Evolutionary conservation across 169 alveolate species (phyloP).

Genomic region (Condylostoma magnum): DNA sequence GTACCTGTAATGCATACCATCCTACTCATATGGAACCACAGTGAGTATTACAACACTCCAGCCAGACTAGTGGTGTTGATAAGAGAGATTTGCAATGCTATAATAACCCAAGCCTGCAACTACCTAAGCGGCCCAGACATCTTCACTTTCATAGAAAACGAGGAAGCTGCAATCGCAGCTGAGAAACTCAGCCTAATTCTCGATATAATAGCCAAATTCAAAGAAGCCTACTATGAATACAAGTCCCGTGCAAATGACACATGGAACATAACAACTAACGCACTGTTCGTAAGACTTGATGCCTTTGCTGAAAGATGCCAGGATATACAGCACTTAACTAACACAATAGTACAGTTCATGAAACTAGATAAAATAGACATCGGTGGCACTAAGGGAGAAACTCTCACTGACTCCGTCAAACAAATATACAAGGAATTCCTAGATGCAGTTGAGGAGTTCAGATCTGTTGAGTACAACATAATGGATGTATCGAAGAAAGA

Average conservation of each 20-base stretch:
- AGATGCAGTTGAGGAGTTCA: conserved; percentile 84
- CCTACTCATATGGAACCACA: conserved; percentile 87
- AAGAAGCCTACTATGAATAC: conserved; percentile 87
- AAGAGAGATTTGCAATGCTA: conserved; percentile 91
- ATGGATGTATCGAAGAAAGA: conserved; percentile 87
- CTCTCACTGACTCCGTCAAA: conserved; percentile 81
- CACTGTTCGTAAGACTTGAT: conserved; percentile 89
- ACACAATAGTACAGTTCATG: conserved; percentile 86
- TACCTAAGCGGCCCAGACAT: conserved; percentile 86
- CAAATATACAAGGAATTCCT: conserved; percentile 84
- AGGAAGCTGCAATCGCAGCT: conserved; percentile 90
- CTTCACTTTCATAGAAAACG: conserved; percentile 82
- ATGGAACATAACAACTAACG: conserved; percentile 87
- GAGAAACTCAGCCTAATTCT: conserved; percentile 84
- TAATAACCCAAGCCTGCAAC: conserved; percentile 86
- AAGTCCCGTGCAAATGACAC: conserved; percentile 75
- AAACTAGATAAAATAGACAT: conserved; percentile 87
- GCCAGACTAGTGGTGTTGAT: conserved; percentile 91
- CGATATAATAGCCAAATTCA: conserved; percentile 84
- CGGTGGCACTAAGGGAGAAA: conserved; percentile 92
- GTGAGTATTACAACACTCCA: conserved; percentile 90
- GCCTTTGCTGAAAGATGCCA: conserved; percentile 92
- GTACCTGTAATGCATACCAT: conserved; percentile 91
- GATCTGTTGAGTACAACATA: conserved; percentile 84
- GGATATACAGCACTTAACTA: conserved; percentile 88